Percentiles rank a stretch among this genome's conserved stretches.
phyloP scores from a whole-genome alignment of 2,329 filamentous ascomycete genomes.

The Sordariomycetes sp. region DNA sequence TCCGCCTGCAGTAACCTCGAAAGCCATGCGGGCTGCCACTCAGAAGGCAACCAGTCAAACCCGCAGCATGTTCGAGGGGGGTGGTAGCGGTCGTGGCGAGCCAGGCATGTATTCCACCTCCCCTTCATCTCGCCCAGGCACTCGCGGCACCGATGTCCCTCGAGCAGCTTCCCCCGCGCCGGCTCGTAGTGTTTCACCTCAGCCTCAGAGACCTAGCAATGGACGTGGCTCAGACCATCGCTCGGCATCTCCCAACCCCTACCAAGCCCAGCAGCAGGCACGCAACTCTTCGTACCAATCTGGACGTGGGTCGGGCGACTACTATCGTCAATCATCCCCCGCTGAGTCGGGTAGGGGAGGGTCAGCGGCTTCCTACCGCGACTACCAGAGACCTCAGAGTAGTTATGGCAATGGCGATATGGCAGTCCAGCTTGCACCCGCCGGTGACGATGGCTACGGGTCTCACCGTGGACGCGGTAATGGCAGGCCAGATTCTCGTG shows the following conservation, averaged over 20 bases:
- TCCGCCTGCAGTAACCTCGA: slow-evolving; percentile 83
- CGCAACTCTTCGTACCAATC: slow-evolving; percentile 22
- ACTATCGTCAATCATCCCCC: slow-evolving; percentile 4
- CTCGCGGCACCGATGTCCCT: slow-evolving; percentile 49
- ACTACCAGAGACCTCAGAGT: slow-evolving; percentile 36
- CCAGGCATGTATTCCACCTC: slow-evolving; percentile 18
- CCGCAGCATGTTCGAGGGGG: slow-evolving; percentile 61
- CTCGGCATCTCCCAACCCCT: slow-evolving; percentile 57
- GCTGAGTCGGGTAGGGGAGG: slow-evolving; percentile 1
- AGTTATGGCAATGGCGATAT: slow-evolving; percentile 45
- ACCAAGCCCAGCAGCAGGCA: slow-evolving; percentile 28
- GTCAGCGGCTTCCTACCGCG: slow-evolving; percentile 4
- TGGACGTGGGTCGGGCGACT: slow-evolving; percentile 2
- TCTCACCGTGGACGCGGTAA: slow-evolving; percentile 40
- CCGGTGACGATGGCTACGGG: slow-evolving; percentile 48
- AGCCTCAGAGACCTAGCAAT: slow-evolving; percentile 44
- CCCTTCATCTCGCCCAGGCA: slow-evolving; percentile 42
- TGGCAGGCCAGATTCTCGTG: slow-evolving; percentile 38
- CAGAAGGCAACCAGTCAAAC: slow-evolving; percentile 81
- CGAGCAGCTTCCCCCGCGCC: slow-evolving; percentile 60
- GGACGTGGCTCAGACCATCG: slow-evolving; percentile 30
- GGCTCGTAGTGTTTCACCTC: slow-evolving; percentile 52
- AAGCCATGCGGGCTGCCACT: slow-evolving; percentile 91
- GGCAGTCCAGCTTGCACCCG: slow-evolving; percentile 58
- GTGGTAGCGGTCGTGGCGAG: slow-evolving; percentile 24